These are phyloP conservation scores for Metschnikowia lochheadii DNA, from an alignment of 805 yeast species.

Conservation along the genomic window DNA sequence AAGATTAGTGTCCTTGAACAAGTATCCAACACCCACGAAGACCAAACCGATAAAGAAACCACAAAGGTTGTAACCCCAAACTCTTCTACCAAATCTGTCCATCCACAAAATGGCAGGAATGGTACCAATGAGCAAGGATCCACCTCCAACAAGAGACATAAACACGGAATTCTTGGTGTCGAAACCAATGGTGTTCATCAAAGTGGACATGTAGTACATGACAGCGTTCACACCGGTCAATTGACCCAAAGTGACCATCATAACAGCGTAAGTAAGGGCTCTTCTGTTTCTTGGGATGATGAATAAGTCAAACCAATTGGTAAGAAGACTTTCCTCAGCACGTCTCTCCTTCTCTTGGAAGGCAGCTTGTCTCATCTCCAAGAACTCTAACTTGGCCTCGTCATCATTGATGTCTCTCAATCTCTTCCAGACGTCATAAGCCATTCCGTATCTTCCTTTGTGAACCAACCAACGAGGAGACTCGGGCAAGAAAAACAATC, in stretches of 20 bases:
- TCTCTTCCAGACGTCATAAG: constrained; percentile 53
- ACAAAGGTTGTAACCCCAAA: constrained; percentile 56
- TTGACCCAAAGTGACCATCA: constrained; percentile 59
- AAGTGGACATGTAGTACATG: constrained; percentile 59
- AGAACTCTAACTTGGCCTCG: constrained; percentile 47
- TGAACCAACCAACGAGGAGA: constrained; percentile 58
- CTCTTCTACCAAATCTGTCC: constrained; percentile 56
- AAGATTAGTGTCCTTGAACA: constrained; percentile 35
- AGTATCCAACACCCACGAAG: constrained; percentile 57
- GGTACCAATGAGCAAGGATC: constrained; percentile 56
- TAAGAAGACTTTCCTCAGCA: constrained; percentile 30
- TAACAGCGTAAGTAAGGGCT: constrained; percentile 52
- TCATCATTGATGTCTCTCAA: constrained; percentile 45
- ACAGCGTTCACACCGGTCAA: constrained; percentile 67
- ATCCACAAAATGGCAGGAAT: constrained; percentile 59
- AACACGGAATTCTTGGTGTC: constrained; percentile 47
- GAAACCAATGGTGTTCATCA: constrained; percentile 56
- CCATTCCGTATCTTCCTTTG: constrained; percentile 49
- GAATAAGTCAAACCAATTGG: constrained; percentile 49
- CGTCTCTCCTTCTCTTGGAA: constrained; percentile 41
- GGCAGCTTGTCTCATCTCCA: constrained; percentile 54
- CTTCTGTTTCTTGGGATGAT: constrained; percentile 56
- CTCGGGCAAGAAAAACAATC: constrained; percentile 55
- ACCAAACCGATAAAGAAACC: constrained; percentile 59
- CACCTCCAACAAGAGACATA: constrained; percentile 70